These are phyloP conservation scores for Capsicum rhomboideum DNA, from an alignment of 257 asterid species.

Conservation along the genomic window DNA sequence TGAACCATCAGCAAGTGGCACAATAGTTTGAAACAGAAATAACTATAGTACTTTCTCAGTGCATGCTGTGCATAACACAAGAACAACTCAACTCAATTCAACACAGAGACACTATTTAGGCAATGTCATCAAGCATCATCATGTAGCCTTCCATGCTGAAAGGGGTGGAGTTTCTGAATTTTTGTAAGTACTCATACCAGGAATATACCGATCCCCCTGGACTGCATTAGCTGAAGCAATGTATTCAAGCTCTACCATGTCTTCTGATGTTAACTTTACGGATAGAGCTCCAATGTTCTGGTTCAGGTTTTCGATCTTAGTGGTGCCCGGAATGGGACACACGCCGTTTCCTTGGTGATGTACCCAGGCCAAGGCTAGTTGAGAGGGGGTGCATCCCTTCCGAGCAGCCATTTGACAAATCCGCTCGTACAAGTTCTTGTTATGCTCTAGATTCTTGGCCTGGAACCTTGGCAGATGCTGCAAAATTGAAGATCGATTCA, in stretches of 20 bases:
- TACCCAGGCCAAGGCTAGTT: constrained; percentile 17
- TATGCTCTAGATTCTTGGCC: constrained; percentile 8
- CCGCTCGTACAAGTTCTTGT: background rate
- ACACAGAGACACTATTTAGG: too few relatives aligned
- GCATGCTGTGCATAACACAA: background rate
- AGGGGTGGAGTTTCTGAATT: constrained; percentile 12
- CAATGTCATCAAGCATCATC: background rate
- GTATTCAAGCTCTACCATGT: constrained; percentile 21
- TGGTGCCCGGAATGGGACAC: constrained; percentile 18
- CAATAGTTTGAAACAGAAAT: background rate
- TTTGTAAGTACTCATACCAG: constrained; percentile 6
- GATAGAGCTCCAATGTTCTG: constrained; percentile 25
- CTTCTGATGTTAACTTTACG: constrained; percentile 10
- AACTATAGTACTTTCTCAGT: background rate
- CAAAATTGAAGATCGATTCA: background rate
- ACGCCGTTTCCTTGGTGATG: constrained; percentile 21
- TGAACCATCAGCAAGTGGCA: background rate
- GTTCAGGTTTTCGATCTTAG: constrained; percentile 16
- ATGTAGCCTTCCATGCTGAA: constrained; percentile 13
- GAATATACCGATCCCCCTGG: constrained; percentile 3
- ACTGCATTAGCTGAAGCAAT: constrained; percentile 16
- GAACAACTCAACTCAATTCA: background rate
- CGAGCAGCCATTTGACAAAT: constrained; percentile 6
- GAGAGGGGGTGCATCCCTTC: constrained; percentile 15
- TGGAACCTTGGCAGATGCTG: constrained; percentile 14